phyloP scores from a whole-genome alignment of 139 green algal genomes.

The Yamagishiella unicocca region DNA sequence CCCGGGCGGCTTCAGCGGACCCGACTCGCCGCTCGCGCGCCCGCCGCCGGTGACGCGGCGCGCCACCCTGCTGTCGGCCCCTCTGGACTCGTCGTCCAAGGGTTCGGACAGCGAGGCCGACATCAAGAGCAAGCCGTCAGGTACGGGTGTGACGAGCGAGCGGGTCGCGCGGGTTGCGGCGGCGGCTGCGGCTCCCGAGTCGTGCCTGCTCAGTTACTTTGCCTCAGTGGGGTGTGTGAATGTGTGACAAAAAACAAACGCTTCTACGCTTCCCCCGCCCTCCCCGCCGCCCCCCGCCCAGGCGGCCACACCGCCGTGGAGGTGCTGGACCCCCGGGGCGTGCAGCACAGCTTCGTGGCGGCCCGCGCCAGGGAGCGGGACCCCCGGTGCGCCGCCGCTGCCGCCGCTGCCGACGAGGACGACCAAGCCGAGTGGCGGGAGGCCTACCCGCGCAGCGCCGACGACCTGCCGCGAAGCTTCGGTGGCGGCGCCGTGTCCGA shows the following conservation, averaged over 20 bases:
- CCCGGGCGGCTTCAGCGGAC: not conserved
- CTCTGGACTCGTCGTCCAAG: not conserved
- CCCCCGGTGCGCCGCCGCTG: too few relatives aligned
- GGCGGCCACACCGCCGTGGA: not conserved
- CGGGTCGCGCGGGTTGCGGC: too few relatives aligned
- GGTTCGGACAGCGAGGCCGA: not conserved
- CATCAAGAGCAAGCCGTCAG: not conserved
- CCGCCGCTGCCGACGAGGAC: too few relatives aligned
- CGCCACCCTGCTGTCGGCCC: not conserved
- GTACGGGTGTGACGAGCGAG: too few relatives aligned
- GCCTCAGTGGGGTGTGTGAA: too few relatives aligned
- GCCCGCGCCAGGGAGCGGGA: too few relatives aligned
- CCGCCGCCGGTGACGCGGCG: not conserved
- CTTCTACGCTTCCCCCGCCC: not conserved
- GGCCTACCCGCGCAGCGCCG: not conserved
- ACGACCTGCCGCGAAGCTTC: not conserved
- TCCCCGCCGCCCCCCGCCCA: not conserved
- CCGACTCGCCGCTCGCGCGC: not conserved
- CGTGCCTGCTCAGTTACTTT: too few relatives aligned
- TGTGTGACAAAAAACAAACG: too few relatives aligned
- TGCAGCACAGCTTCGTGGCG: slow-evolving; percentile 10
- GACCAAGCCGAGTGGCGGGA: too few relatives aligned
- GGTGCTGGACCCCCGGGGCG: not conserved
- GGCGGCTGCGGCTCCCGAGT: too few relatives aligned
- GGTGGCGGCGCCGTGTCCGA: not conserved